Evolutionary conservation across 495 filamentous ascomycete genomes (phyloP), one percentile per base, ranked within the genome.

Genomic region (Sphaerosporella brunnea): DNA sequence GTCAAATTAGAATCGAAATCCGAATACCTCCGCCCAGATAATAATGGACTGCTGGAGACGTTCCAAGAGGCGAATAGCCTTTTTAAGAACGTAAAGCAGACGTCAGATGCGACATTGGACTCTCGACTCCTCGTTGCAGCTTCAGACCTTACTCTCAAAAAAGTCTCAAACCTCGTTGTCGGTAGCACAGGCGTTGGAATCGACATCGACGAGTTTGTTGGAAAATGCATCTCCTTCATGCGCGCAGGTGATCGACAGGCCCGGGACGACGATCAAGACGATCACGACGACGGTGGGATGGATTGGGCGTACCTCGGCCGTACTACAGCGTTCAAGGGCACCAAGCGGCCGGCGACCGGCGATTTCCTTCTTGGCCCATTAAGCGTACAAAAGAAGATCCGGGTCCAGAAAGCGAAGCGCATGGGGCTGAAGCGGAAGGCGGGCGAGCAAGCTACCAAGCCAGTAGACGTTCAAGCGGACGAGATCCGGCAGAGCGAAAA

Each of bases 171-270:
- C 20, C 45, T 61, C 18, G 47, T 36, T 3, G 65, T 80, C 1
- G 88, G 86, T 5, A 77, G 78, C 47, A 57, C 69, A 3, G 69
- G 71, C 4, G 73, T 76, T 26, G 82, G 85, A 2, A 66, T 97
- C 20, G 92, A 97, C 55, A 72, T 92, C 0, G 88, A 96, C 52
- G 84, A 93, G 51, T 95, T 96, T 56, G 79, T 96, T 7, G 82
- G 82, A 0, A 94, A 92, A 61, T 88, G 81, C 60, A 82, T 92
- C 38, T 72, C 70, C 1, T 96, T 79, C 60, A 97, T 97, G 92
- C 72, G 74, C 11, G 64, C 69, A 9, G 34, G 50, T n/a, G 26
- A 25, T 15, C 32, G 5, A 66, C 65, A 1, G 64, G 68, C 28
- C 61, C 61, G 1, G 59, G 49, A 56, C 26, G 58, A 60, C 32